Percentiles rank a stretch among this genome's conserved stretches.
Evolutionary conservation across 768 basidiomycete species (phyloP).

Genomic region (Agaricus bisporus): DNA sequence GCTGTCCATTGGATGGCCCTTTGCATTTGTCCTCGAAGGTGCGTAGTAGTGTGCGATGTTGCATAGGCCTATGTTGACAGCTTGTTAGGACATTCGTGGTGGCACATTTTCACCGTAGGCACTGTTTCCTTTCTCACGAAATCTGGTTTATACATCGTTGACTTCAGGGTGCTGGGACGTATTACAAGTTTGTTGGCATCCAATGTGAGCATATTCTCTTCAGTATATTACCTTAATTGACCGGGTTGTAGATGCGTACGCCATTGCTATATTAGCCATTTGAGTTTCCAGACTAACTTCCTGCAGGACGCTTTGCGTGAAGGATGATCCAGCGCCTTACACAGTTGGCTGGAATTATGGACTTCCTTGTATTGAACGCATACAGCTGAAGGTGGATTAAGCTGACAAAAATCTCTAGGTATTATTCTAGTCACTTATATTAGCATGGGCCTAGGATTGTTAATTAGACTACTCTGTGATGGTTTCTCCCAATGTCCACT

Average conservation of each 20-base stretch:
- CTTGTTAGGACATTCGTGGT: slow-evolving; percentile 60
- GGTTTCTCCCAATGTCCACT: slow-evolving; percentile 59
- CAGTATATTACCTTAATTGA: neutral
- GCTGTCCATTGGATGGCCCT: slow-evolving; percentile 52
- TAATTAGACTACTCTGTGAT: neutral
- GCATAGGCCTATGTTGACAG: neutral
- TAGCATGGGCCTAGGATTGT: neutral
- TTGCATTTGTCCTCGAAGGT: slow-evolving; percentile 64
- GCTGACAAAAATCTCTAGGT: slow-evolving; percentile 9
- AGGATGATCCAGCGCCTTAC: slow-evolving; percentile 51
- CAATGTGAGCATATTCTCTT: slow-evolving; percentile 33
- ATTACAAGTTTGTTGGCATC: slow-evolving; percentile 46
- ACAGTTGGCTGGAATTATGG: slow-evolving; percentile 33
- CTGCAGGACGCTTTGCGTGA: slow-evolving; percentile 50
- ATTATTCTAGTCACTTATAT: neutral
- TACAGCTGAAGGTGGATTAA: slow-evolving; percentile 17
- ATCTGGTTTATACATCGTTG: neutral
- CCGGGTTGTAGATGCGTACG: slow-evolving; percentile 34
- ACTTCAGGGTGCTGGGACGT: slow-evolving; percentile 40
- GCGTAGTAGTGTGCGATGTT: slow-evolving; percentile 6
- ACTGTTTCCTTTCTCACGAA: neutral
- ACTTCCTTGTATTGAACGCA: slow-evolving; percentile 41
- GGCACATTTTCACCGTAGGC: slow-evolving; percentile 62
- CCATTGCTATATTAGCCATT: slow-evolving; percentile 15
- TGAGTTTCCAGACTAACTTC: neutral